Percentiles rank a stretch among this genome's conserved stretches.
Conservation (phyloP, 2,329 filamentous ascomycete species). For the Diaporthe sp. region DNA sequence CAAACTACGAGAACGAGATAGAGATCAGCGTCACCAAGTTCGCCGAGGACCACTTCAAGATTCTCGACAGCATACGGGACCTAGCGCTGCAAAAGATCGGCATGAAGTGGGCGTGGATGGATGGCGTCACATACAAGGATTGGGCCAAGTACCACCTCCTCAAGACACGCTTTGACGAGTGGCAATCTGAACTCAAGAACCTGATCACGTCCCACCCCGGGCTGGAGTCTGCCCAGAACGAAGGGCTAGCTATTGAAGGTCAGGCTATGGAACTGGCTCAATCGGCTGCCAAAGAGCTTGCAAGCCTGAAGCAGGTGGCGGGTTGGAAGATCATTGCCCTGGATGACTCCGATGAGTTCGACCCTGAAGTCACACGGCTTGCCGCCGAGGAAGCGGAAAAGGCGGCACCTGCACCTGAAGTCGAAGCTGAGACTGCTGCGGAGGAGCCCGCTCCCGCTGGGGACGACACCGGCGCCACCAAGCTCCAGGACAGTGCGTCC, state of each 20-base stretch:
- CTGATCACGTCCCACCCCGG: conserved; percentile 82
- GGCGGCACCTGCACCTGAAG: conserved; percentile 46
- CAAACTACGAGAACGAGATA: conserved; percentile 78
- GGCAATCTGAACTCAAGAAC: conserved; percentile 85
- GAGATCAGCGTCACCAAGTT: conserved; percentile 78
- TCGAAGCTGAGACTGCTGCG: conserved; percentile 43
- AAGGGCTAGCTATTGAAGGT: conserved; percentile 73
- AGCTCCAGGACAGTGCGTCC: conserved; percentile 2
- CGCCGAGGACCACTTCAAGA: conserved; percentile 84
- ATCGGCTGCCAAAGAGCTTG: conserved; percentile 83
- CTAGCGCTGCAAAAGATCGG: conserved; percentile 92
- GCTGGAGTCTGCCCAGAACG: conserved; percentile 76
- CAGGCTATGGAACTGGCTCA: conserved; percentile 86
- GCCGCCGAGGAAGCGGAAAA: conserved; percentile 62
- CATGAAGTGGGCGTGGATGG: conserved; percentile 96
- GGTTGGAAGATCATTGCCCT: conserved; percentile 84
- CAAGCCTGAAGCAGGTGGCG: conserved; percentile 84
- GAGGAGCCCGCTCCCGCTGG: conserved; percentile 44
- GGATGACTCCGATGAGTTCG: conserved; percentile 85
- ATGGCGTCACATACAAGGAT: conserved; percentile 95
- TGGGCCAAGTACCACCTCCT: conserved; percentile 96
- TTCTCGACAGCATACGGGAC: conserved; percentile 85
- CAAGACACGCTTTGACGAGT: conserved; percentile 85
- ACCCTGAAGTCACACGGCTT: conserved; percentile 73
- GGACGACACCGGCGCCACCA: conserved; percentile 49